Conservation (phyloP, 2,329 filamentous ascomycete genomes). For the Aspergillus floridensis region DNA sequence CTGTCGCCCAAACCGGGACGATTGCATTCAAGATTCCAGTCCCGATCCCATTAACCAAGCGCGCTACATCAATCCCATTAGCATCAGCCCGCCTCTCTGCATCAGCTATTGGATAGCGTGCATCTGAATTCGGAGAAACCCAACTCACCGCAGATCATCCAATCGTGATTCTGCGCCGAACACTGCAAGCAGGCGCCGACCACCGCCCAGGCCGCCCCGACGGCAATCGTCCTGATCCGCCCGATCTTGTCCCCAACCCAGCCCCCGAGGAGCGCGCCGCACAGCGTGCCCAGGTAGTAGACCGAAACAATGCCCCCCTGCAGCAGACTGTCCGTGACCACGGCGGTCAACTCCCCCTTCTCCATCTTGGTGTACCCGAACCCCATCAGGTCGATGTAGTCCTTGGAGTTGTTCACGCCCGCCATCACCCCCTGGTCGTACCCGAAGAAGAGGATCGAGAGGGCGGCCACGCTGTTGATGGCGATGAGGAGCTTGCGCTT, state of each 20-base stretch:
- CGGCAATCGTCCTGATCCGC: constrained; percentile 61
- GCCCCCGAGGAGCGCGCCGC: constrained; percentile 63
- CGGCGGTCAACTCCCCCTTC: constrained; percentile 45
- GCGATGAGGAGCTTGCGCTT: constrained; percentile 58
- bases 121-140: not conserved
- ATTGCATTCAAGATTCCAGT: constrained; percentile 70
- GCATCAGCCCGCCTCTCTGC: not conserved
- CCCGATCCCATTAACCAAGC: constrained; percentile 62
- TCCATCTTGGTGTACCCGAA: constrained; percentile 59
- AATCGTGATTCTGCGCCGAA: constrained; percentile 62
- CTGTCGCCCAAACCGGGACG: constrained; percentile 69
- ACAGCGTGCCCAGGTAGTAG: constrained; percentile 60
- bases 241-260: constrained; percentile 63
- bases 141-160: constrained; percentile 65
- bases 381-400: constrained; percentile 65
- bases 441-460: constrained; percentile 68
- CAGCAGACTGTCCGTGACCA: constrained; percentile 58
- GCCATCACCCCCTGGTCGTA: constrained; percentile 58
- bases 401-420: constrained; percentile 63
- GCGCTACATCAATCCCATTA: constrained; percentile 38
- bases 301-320: constrained; percentile 63
- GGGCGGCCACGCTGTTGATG: constrained; percentile 61
- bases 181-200: constrained; percentile 64
- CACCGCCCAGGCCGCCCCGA: constrained; percentile 58
- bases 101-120: not conserved